Conservation (phyloP, 768 basidiomycete genomes). For the Porphyrellus cyaneotinctus region DNA sequence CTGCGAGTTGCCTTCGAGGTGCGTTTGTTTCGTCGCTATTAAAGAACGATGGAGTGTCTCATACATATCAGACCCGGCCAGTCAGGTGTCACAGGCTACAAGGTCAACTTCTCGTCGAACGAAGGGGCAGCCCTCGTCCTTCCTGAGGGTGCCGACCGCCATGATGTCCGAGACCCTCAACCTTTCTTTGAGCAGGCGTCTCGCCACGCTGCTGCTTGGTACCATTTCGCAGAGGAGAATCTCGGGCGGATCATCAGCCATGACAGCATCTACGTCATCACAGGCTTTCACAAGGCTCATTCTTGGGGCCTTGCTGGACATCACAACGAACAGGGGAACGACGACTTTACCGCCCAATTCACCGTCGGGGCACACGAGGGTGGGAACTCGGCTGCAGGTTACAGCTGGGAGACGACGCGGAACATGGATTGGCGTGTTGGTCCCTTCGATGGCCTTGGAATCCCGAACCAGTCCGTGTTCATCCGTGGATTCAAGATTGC, state of each 20-base stretch:
- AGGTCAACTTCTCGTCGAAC: conserved; percentile 15
- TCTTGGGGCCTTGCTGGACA: conserved; percentile 31
- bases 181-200: conserved; percentile 27
- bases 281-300: conserved; percentile 21
- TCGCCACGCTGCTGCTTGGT: conserved; percentile 30
- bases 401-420: conserved; percentile 17
- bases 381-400: conserved; percentile 6
- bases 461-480: conserved; percentile 29
- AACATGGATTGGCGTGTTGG: conserved; percentile 20
- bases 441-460: conserved; percentile 6
- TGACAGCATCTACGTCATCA: conserved; percentile 34
- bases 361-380: conserved; percentile 5
- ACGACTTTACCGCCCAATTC: conserved; percentile 15
- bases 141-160: conserved; percentile 31
- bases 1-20: conserved; percentile 7
- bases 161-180: conserved; percentile 24
- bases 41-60: neutral
- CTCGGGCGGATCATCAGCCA: conserved; percentile 29
- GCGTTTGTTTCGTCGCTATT: neutral
- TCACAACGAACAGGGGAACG: conserved; percentile 1
- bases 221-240: conserved; percentile 24
- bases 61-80: conserved; percentile 2
- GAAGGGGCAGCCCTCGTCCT: conserved; percentile 34
- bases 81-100: neutral
- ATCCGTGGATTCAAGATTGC: conserved; percentile 31